A percentile compares a stretch with the other conserved stretches of the same genome.
phyloP scores from a whole-genome alignment of 331 rosid genomes.

The Pyracantha coccinea region DNA sequence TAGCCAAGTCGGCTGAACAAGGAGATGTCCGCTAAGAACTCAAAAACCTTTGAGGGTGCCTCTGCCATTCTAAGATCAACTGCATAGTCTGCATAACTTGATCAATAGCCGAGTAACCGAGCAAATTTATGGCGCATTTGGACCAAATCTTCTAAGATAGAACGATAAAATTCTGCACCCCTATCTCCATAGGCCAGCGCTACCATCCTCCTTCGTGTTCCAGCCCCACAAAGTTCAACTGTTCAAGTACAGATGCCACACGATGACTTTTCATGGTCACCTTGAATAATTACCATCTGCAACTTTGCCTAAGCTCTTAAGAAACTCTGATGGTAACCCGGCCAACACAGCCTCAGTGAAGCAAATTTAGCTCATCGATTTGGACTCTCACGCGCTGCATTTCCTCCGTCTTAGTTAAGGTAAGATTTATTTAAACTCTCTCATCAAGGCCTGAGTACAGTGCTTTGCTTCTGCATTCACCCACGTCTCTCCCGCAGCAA shows the following conservation, averaged over 20 bases:
- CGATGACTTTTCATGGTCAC: conserved; percentile 64
- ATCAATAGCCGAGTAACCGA: conserved; percentile 73
- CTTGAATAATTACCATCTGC: conserved; percentile 62
- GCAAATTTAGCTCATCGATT: conserved; percentile 64
- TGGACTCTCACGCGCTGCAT: conserved; percentile 51
- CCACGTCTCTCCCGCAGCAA: conserved; percentile 59
- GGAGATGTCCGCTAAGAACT: conserved; percentile 77
- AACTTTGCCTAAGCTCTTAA: conserved; percentile 67
- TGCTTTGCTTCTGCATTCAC: conserved; percentile 54
- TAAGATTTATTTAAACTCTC: conserved; percentile 85
- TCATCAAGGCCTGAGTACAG: conserved; percentile 62
- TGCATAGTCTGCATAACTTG: conserved; percentile 81
- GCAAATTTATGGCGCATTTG: conserved; percentile 79
- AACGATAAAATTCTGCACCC: conserved; percentile 70
- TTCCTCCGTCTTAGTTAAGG: conserved; percentile 76
- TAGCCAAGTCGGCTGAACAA: conserved; percentile 58
- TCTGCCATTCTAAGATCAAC: conserved; percentile 76
- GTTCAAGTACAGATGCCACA: conserved; percentile 66
- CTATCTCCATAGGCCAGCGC: conserved; percentile 69
- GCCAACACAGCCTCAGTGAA: conserved; percentile 54
- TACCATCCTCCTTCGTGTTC: conserved; percentile 68
- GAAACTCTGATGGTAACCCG: conserved; percentile 74
- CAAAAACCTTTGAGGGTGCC: conserved; percentile 87
- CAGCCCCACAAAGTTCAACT: conserved; percentile 86
- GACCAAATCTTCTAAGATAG: conserved; percentile 73